phyloP scores from a whole-genome alignment of 2,329 filamentous ascomycete genomes.

The Penicillium palitans region DNA sequence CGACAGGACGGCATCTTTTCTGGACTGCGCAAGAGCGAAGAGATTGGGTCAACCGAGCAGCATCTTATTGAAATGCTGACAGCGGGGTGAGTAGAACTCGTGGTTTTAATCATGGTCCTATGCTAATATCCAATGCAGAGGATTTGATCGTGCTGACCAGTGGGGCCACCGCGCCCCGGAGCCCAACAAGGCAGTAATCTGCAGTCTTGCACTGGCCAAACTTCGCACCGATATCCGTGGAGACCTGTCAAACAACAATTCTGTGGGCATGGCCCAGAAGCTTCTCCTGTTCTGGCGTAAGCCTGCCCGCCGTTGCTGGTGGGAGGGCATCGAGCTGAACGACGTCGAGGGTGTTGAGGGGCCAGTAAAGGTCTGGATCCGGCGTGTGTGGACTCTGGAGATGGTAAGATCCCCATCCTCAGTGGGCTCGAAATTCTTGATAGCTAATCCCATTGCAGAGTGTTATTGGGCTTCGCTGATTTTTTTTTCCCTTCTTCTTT shows the following conservation, averaged over 20 bases:
- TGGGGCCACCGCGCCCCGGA: constrained; percentile 98
- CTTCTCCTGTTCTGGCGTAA: constrained; percentile 97
- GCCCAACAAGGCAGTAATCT: constrained; percentile 97
- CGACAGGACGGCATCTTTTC: constrained; percentile 95
- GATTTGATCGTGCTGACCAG: constrained; percentile 90
- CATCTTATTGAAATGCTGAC: constrained; percentile 99
- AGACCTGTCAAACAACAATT: constrained; percentile 70
- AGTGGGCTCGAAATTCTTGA: not conserved
- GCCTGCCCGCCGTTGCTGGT: constrained; percentile 94
- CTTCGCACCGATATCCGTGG: constrained; percentile 86
- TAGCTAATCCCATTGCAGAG: constrained; percentile 54
- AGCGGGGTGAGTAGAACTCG: constrained; percentile 69
- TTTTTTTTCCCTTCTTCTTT: constrained; percentile 15
- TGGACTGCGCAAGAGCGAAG: constrained; percentile 89
- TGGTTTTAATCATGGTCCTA: not conserved
- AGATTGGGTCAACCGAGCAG: constrained; percentile 93
- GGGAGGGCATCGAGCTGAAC: constrained; percentile 93
- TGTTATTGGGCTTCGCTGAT: constrained; percentile 73
- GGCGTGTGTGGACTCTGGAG: constrained; percentile 96
- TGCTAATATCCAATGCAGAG: constrained; percentile 55
- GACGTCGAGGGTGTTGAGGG: constrained; percentile 88
- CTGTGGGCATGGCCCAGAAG: constrained; percentile 98
- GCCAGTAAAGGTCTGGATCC: constrained; percentile 95
- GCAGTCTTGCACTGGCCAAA: constrained; percentile 88
- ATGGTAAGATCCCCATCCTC: constrained; percentile 59